A percentile compares a stretch with the other conserved stretches of the same genome.
phyloP scores from a whole-genome alignment of 768 basidiomycete species.

The Boletus rufocinnamomeus region DNA sequence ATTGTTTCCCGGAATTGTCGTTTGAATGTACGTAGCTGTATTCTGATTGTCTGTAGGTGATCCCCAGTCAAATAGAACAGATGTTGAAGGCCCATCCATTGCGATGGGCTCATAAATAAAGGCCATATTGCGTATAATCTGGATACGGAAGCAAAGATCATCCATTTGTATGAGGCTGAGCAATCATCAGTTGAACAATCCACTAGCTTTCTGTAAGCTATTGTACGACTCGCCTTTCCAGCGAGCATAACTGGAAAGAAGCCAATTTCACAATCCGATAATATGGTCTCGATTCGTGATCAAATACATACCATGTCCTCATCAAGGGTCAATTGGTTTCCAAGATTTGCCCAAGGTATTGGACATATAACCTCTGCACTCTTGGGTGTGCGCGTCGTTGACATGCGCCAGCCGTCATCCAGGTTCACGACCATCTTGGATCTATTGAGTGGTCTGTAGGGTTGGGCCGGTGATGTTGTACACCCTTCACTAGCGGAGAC shows the following conservation, averaged over 20 bases:
- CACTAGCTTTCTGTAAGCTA: neutral
- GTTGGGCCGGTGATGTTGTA: constrained; percentile 10
- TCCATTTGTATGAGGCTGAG: constrained; percentile 38
- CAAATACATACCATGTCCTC: constrained; percentile 44
- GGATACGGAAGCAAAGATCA: constrained; percentile 46
- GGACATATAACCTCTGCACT: constrained; percentile 36
- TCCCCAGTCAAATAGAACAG: constrained; percentile 60
- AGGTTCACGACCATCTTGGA: constrained; percentile 11
- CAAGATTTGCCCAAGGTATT: constrained; percentile 31
- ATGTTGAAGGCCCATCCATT: constrained; percentile 45
- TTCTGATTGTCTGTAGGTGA: constrained; percentile 34
- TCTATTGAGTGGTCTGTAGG: constrained; percentile 3
- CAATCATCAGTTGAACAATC: constrained; percentile 2
- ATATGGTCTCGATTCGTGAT: neutral
- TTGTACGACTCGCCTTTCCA: constrained; percentile 28
- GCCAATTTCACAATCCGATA: neutral
- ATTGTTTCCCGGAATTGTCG: constrained; percentile 15
- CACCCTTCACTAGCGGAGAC: constrained; percentile 1
- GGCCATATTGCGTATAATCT: constrained; percentile 40
- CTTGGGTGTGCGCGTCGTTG: constrained; percentile 42
- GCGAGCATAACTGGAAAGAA: constrained; percentile 27
- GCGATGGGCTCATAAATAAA: constrained; percentile 60
- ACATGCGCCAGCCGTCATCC: constrained; percentile 41
- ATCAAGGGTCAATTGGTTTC: constrained; percentile 34
- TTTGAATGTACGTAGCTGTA: constrained; percentile 38